Base-by-base conservation (phyloP, 169 alveolate genomes). In the Miamiensis avidus region DNA sequence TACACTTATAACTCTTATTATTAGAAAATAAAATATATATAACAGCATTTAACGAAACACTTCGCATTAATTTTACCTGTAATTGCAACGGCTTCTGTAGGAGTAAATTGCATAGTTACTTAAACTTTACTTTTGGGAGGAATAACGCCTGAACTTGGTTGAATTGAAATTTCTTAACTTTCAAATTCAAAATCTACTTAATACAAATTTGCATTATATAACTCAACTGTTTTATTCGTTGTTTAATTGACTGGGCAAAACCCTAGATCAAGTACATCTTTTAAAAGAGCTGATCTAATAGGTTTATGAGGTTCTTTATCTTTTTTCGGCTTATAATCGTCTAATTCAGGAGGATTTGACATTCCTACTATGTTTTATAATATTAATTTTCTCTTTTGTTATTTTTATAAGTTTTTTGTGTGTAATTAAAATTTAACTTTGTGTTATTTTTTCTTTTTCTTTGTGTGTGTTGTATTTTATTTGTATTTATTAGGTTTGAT, bases 21-120 rank as follows among this genome's bases (percentile, higher is more conserved):
- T n/a, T n/a, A n/a, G n/a, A n/a, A n/a, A n/a, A n/a, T n/a, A n/a
- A 49, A 49, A 49, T 11, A 49, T 49, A 49, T 49, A 49, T 49
- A 49, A 11, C 69, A 11, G 20, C 20, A 49, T 11, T 49, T 49
- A 49, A 49, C 20, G 4, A 11, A 49, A 49, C 4, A 11, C 20
- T 49, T 49, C 4, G 20, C 20, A 11, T 49, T 49, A 11, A 49
- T n/a, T 49, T 49, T 49, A 49, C 93, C 88, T 33, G 86, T 76
- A 27, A 91, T 49, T 29, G 88, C 92, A 27, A 84, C 84, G 75
- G 92, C 91, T 81, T 91, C 92, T 26, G 69, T 82, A 6, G 95
- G 95, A 0, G 72, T 20, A 78, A 78, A 91, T 69, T 84, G 29
- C 25, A 91, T 32, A 29, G 65, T 81, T 6, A 91, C 31, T 15